Conservation (phyloP, 2,329 filamentous ascomycete genomes). For the Neonectria hederae region DNA sequence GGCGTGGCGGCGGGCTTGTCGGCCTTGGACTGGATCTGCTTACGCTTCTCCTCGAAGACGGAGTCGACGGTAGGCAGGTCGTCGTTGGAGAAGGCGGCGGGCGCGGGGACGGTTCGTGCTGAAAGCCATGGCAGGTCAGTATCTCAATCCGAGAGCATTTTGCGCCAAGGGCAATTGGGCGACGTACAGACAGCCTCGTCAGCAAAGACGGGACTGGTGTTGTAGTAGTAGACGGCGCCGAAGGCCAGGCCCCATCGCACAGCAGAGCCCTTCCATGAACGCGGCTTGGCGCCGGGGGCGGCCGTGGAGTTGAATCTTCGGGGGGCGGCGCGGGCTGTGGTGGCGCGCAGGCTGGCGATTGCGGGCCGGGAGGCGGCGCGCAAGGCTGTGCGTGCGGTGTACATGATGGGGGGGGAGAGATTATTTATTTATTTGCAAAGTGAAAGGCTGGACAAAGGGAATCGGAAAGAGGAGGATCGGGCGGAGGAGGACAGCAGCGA, state of each 20-base stretch:
- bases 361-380: constrained; percentile 58
- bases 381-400: constrained; percentile 61
- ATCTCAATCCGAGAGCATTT: neutral
- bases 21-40: constrained; percentile 51
- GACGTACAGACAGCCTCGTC: constrained; percentile 80
- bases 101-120: constrained; percentile 50
- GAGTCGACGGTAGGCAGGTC: constrained; percentile 73
- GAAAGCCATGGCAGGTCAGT: constrained; percentile 18
- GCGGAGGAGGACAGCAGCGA: neutral
- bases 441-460: constrained; percentile 11
- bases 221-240: constrained; percentile 91
- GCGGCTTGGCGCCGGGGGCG: constrained; percentile 68
- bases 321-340: constrained; percentile 50
- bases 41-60: constrained; percentile 71
- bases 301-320: constrained; percentile 64
- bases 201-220: constrained; percentile 86
- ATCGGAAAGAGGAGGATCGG: neutral
- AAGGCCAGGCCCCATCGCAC: constrained; percentile 79
- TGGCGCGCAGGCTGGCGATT: constrained; percentile 53
- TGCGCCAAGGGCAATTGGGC: neutral
- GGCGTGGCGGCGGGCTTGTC: constrained; percentile 38
- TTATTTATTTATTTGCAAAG: neutral
- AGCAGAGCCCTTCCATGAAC: constrained; percentile 83
- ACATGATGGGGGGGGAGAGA: constrained; percentile 52
- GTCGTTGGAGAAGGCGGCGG: constrained; percentile 64